A percentile compares a stretch with the other conserved stretches of the same genome.
Evolutionary conservation across 345 rosid species (phyloP).

Genomic region (Clarkia xantiana): DNA sequence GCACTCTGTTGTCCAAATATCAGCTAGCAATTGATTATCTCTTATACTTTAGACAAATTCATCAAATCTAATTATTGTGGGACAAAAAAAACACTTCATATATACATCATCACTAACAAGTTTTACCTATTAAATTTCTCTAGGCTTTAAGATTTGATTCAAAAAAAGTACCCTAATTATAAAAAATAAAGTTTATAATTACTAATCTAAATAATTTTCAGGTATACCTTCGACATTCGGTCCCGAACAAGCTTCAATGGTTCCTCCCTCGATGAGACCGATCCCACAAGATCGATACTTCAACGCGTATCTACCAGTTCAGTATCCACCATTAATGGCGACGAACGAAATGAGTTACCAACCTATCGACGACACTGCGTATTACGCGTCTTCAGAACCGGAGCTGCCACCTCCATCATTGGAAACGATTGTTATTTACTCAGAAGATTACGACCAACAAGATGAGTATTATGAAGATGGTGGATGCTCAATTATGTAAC

Average conservation of each 20-base stretch:
- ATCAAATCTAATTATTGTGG: no score
- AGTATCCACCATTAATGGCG: constrained; percentile 17
- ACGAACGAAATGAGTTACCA: constrained; percentile 19
- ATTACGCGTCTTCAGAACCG: constrained; percentile 12
- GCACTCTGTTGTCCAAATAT: no score
- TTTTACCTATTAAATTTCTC: no score
- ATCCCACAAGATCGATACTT: constrained; percentile 13
- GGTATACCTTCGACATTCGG: not conserved
- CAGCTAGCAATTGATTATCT: no score
- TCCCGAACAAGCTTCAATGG: constrained; percentile 6
- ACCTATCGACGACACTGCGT: constrained; percentile 12
- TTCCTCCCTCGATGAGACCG: constrained; percentile 8
- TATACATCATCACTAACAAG: no score
- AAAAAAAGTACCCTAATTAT: no score
- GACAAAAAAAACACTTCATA: no score
- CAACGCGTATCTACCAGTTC: constrained; percentile 11
- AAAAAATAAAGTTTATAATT: no score
- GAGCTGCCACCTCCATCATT: constrained; percentile 21
- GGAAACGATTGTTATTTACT: constrained; percentile 11
- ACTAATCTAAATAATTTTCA: no score
- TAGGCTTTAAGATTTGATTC: no score
- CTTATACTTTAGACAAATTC: no score
- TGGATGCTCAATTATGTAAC: constrained; percentile 45
- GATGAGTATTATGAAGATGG: constrained; percentile 9
- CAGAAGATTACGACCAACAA: constrained; percentile 7